A percentile compares a stretch with the other conserved stretches of the same genome.
These are phyloP conservation scores for Neonectria faginata DNA, from an alignment of 2,329 filamentous ascomycete genomes.

Conservation along the genomic window DNA sequence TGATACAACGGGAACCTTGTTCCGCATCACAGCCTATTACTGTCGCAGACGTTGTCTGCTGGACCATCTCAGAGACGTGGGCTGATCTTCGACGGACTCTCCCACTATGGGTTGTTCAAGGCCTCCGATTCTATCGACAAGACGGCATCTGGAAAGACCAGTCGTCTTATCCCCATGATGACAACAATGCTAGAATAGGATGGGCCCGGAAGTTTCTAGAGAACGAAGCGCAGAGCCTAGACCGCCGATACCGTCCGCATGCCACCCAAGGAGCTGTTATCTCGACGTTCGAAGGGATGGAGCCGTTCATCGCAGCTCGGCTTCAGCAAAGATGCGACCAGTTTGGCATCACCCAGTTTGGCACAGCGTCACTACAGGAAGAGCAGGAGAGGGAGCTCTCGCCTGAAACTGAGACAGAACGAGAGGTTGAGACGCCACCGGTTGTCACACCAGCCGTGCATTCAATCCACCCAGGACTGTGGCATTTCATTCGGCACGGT, in stretches of 20 bases:
- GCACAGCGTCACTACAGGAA: constrained; percentile 59
- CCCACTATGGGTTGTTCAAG: constrained; percentile 55
- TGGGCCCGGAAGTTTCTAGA: constrained; percentile 63
- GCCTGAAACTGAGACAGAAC: constrained; percentile 72
- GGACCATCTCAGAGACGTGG: constrained; percentile 60
- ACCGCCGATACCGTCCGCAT: constrained; percentile 62
- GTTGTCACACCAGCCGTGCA: constrained; percentile 44
- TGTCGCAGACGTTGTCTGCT: constrained; percentile 67
- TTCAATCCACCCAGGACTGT: constrained; percentile 56
- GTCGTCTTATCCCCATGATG: neutral
- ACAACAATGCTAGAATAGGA: neutral
- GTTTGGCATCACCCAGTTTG: constrained; percentile 23
- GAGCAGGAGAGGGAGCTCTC: constrained; percentile 78
- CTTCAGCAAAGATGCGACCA: constrained; percentile 17
- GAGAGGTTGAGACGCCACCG: constrained; percentile 62
- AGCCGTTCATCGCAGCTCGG: fast-evolving
- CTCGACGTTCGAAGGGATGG: neutral
- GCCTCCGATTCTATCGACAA: constrained; percentile 54
- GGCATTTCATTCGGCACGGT: constrained; percentile 49
- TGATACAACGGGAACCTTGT: neutral
- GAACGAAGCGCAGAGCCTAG: constrained; percentile 63
- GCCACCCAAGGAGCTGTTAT: neutral
- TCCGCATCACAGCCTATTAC: constrained; percentile 48
- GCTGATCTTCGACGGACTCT: constrained; percentile 25
- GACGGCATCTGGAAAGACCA: constrained; percentile 49